A percentile compares a stretch with the other conserved stretches of the same genome.
Conservation (phyloP, 768 basidiomycete genomes). For the Trametes meyenii region DNA sequence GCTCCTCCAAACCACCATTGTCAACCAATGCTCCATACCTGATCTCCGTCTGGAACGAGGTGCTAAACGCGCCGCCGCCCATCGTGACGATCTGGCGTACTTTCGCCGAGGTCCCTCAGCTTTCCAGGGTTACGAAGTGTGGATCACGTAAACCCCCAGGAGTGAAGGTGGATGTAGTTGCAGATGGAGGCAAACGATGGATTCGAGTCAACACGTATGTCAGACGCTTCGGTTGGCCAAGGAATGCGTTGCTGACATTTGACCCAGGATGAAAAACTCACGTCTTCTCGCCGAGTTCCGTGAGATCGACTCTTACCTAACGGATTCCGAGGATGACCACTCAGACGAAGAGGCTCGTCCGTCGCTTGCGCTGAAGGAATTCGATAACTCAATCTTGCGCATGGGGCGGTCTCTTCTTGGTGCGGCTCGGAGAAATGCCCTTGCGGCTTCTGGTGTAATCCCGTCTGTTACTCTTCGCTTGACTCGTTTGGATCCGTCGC, state of each 20-base stretch:
- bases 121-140: constrained; percentile 19
- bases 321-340: constrained; percentile 54
- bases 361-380: constrained; percentile 49
- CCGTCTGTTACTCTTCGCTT: constrained; percentile 64
- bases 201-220: constrained; percentile 87
- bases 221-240: not conserved
- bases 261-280: constrained; percentile 68
- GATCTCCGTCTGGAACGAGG: constrained; percentile 81
- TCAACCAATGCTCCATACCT: constrained; percentile 84
- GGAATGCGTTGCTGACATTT: not conserved
- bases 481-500: constrained; percentile 62
- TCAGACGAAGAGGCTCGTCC: constrained; percentile 32
- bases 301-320: constrained; percentile 82
- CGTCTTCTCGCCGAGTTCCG: constrained; percentile 79
- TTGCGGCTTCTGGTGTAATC: constrained; percentile 37
- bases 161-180: constrained; percentile 82
- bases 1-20: constrained; percentile 48
- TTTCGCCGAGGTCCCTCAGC: constrained; percentile 38
- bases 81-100: constrained; percentile 61
- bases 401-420: constrained; percentile 70
- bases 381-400: constrained; percentile 74
- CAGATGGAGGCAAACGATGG: constrained; percentile 75
- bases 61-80: constrained; percentile 60
- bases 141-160: constrained; percentile 34
- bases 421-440: constrained; percentile 62